Conservation (phyloP, 805 yeast species). For the Candida piceae region DNA sequence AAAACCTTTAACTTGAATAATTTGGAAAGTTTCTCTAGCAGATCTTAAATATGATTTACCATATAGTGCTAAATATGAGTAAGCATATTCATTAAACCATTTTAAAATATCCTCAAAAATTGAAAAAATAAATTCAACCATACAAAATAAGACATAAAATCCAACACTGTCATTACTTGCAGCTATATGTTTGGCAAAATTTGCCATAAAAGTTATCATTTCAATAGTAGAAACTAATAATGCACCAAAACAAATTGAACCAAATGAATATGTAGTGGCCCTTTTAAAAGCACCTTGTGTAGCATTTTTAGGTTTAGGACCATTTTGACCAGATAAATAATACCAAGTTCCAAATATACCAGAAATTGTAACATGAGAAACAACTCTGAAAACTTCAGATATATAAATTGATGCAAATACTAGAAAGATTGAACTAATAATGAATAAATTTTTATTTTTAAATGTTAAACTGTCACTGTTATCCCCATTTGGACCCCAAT, state of each 20-base stretch:
- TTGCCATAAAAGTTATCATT: conserved; percentile 6
- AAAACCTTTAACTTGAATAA: conserved; percentile 71
- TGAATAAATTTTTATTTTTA: conserved; percentile 11
- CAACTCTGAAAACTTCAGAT: conserved; percentile 74
- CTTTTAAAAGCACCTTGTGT: conserved; percentile 72
- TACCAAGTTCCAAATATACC: conserved; percentile 93
- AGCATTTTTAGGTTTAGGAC: conserved; percentile 67
- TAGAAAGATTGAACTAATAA: conserved; percentile 42
- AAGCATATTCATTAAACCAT: conserved; percentile 86
- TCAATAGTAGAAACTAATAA: conserved; percentile 72
- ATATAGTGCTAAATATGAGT: conserved; percentile 81
- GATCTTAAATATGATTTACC: conserved; percentile 71
- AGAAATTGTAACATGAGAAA: conserved; percentile 72
- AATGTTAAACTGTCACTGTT: conserved; percentile 16
- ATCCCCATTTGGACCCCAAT: conserved; percentile 17
- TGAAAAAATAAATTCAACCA: conserved; percentile 25
- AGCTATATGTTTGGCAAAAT: conserved; percentile 7
- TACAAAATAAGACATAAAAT: conserved; percentile 3
- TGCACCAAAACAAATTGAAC: conserved; percentile 80
- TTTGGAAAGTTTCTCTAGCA: conserved; percentile 71
- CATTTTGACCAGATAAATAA: conserved; percentile 44
- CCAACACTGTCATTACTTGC: conserved; percentile 6
- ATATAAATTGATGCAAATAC: conserved; percentile 79
- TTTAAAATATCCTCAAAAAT: conserved; percentile 37
- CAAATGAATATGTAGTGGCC: conserved; percentile 80